Conservation (phyloP, 2,329 filamentous ascomycete genomes). For the Talaromyces sp. region DNA sequence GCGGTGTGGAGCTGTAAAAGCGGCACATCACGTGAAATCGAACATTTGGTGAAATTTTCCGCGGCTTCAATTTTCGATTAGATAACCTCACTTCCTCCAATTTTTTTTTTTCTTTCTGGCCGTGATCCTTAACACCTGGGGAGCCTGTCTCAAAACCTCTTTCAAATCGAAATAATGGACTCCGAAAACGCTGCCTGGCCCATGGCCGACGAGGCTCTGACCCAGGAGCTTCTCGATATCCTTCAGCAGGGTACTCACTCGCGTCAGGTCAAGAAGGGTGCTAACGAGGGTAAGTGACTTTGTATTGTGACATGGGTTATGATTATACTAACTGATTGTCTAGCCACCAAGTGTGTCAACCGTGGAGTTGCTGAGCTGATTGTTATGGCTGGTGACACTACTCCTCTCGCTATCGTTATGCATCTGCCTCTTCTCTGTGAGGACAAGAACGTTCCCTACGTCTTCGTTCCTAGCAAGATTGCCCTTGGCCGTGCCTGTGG, state of each 20-base stretch:
- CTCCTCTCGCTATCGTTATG: conserved; percentile 80
- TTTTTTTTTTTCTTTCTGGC: not conserved
- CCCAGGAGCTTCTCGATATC: conserved; percentile 50
- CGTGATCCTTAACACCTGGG: not conserved
- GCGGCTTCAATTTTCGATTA: too few relatives aligned
- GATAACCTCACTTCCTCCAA: too few relatives aligned
- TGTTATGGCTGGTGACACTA: conserved; percentile 85
- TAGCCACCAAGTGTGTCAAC: conserved; percentile 80
- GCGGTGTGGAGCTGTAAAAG: too few relatives aligned
- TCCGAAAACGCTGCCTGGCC: conserved; percentile 59
- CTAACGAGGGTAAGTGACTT: conserved; percentile 61
- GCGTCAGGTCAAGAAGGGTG: conserved; percentile 80
- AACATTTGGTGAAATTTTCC: too few relatives aligned
- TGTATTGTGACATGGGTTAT: not conserved
- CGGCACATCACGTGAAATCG: too few relatives aligned
- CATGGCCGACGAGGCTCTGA: conserved; percentile 71
- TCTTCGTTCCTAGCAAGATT: conserved; percentile 76
- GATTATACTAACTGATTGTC: not conserved
- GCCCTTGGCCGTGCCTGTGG: conserved; percentile 87
- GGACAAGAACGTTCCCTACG: conserved; percentile 70
- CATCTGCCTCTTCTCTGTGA: conserved; percentile 88
- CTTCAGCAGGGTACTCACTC: not conserved
- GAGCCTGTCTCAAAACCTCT: too few relatives aligned
- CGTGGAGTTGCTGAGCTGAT: conserved; percentile 88
- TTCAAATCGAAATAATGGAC: not conserved